Evolutionary conservation across 352 stramenopile genomes (phyloP), one percentile per base, ranked within the genome.

Genomic region (Thraustochytrium striatum): DNA sequence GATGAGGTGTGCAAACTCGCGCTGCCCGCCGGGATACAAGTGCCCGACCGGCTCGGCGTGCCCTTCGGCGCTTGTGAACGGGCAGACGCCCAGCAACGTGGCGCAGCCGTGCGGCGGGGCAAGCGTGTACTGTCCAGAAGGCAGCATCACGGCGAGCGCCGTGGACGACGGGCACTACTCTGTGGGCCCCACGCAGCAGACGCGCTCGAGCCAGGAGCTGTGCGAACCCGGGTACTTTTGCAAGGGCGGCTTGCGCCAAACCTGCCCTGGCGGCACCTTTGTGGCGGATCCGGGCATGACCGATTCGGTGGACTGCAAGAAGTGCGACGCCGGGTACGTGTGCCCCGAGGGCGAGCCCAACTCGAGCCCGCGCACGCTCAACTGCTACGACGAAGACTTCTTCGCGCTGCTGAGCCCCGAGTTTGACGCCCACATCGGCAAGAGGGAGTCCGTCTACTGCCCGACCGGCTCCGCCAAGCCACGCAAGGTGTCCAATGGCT

Each of bases 161-260:
- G 69, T 47, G 19, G 25, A 44, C 30, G 25, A 30, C 16, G 69
- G 69, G n/a, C 72, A 55, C 57, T 79, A 79, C 55, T 72, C n/a
- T 32, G 72, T 35, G 25, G 69, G 69, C 8, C 19, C 19, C 33
- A 21, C 69, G 9, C 9, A 32, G 28, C 9, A 73, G 43, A 21
- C 32, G 13, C 68, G 69, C 3, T 72, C 69, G 8, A 52, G 50
- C 28, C 47, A 79, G 47, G 33, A n/a, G 16, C 7, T 65, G 3
- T 79, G 69, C 69, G 69, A 79, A 16, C 16, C 69, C 11, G 69
- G 69, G 3, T 79, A 79, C 55, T 79, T 72, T 36, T 79, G 69
- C 55, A 25, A 28, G 7, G 13, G n/a, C 3, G 69, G 69, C 16
- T 3, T 47, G 9, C 69, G 69, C 69, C n/a, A 33, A 16, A 33